Percentiles rank a stretch among this genome's conserved stretches.
These are phyloP conservation scores for Barnettozyma hawaiiensis DNA, from an alignment of 1,139 yeast genomes.

Conservation along the genomic window DNA sequence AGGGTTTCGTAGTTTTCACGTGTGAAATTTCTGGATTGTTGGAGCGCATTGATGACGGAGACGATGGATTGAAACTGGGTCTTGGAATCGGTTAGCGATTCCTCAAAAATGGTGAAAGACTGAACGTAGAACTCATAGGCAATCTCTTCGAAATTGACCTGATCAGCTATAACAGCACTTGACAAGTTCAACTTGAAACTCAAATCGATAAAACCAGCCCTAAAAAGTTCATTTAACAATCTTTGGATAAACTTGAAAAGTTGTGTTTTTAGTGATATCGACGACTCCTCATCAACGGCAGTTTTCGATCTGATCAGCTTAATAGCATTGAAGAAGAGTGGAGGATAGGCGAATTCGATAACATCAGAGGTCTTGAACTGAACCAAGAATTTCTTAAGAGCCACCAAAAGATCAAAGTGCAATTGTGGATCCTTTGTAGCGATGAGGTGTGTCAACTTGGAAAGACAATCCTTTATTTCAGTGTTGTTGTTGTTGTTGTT, in stretches of 20 bases:
- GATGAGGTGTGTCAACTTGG: constrained; percentile 64
- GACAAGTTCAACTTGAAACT: constrained; percentile 45
- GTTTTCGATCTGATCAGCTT: constrained; percentile 46
- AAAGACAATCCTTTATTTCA: constrained; percentile 30
- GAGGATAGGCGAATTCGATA: constrained; percentile 56
- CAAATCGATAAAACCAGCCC: constrained; percentile 33
- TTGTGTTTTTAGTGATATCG: constrained; percentile 30
- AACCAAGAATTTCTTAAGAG: constrained; percentile 50
- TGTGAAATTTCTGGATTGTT: constrained; percentile 51
- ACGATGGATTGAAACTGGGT: constrained; percentile 50
- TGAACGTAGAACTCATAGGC: constrained; percentile 89
- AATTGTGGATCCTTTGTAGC: constrained; percentile 44
- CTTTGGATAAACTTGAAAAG: constrained; percentile 72
- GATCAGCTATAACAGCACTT: constrained; percentile 72
- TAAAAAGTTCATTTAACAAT: constrained; percentile 62
- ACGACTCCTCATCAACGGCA: constrained; percentile 23
- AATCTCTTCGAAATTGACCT: constrained; percentile 53
- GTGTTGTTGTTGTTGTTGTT: no score
- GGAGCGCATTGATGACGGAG: constrained; percentile 56
- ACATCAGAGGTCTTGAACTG: constrained; percentile 45
- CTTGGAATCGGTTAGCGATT: constrained; percentile 59
- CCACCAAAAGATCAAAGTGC: constrained; percentile 51
- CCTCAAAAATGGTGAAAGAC: constrained; percentile 85
- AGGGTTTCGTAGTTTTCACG: constrained; percentile 58
- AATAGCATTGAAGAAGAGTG: constrained; percentile 58